Base-by-base conservation (phyloP, 1,284 basidiomycete species). In the Thecaphora thlaspeos region DNA sequence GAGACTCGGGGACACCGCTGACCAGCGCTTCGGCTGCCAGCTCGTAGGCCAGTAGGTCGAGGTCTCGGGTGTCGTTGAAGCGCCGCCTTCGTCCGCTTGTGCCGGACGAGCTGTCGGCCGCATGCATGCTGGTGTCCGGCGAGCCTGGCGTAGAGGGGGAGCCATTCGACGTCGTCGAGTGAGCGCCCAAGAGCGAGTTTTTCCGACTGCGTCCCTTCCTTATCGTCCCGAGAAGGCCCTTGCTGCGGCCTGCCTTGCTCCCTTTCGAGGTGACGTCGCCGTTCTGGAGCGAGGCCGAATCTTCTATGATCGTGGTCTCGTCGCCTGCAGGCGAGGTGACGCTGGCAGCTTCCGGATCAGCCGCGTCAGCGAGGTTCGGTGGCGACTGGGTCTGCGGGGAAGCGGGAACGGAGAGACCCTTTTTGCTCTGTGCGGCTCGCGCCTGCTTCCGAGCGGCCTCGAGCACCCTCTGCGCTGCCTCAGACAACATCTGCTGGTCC, bases 11-110 rank as follows among this genome's bases (percentile, higher is more conserved):
- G 1, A 66, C 18, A 40, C 61, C 55, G 26, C 59, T 59, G 19
- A 56, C 61, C 36, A 66, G 55, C 10, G 67, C 56, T 46, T 72
- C 65, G n/a, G 65, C 69, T 3, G 70, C 68, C 14, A 72, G 61
- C 41, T 72, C 68, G 30, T 61, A 51, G 3, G 68, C 68, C 15
- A 72, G 40, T 23, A 72, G 41, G 26, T 72, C 63, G 17, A 72
- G 41, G n/a, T 71, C 61, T 14, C 70, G 55, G 12, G 70, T 72
- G 34, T 72, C 68, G 28, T 36, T 51, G 36, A 58, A 72, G 23
- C 69, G 46, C 14, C 70, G 49, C 32, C 68, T 45, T 38, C 62
- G 38, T 19, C 56, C 56, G 7, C 45, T 49, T 8, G 58, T 50
- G 10, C 55, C 59, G 14, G 54, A 53, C 11, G 53, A 38, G 12